These are phyloP conservation scores for Cyanodermella asteris DNA, from an alignment of 2,329 filamentous ascomycete species.

Conservation along the genomic window DNA sequence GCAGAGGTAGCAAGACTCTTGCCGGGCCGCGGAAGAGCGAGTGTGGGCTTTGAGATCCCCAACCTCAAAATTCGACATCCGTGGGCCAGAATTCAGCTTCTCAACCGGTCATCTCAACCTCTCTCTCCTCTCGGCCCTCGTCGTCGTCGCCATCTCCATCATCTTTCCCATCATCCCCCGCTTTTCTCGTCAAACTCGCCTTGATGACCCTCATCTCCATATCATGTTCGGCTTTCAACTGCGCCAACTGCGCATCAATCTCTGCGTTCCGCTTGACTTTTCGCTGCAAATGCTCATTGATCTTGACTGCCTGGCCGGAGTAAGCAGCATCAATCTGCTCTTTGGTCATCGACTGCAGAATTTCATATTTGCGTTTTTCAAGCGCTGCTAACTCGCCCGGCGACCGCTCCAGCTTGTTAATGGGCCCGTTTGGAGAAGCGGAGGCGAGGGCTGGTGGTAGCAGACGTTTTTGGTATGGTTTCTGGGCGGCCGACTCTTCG, in stretches of 20 bases:
- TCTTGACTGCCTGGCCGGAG: conserved; percentile 3
- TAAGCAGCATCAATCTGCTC: conserved; percentile 4
- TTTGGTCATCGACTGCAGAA: conserved; percentile 4
- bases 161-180: too few relatives aligned
- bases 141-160: too few relatives aligned
- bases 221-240: conserved; percentile 4
- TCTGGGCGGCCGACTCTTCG: not conserved
- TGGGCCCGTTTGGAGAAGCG: conserved; percentile 5
- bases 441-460: conserved; percentile 5
- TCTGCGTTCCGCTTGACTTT: conserved; percentile 1
- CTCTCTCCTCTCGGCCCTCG: too few relatives aligned
- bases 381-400: conserved; percentile 2
- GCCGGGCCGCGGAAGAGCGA: too few relatives aligned
- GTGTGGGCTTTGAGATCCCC: too few relatives aligned
- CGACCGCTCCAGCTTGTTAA: conserved; percentile 4
- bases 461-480: conserved; percentile 4
- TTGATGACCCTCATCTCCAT: conserved; percentile 6
- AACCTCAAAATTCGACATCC: too few relatives aligned
- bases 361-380: conserved; percentile 3
- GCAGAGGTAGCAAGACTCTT: too few relatives aligned
- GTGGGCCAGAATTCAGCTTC: too few relatives aligned
- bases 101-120: too few relatives aligned
- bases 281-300: conserved; percentile 3
- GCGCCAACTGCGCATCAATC: conserved; percentile 5
- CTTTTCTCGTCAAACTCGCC: too few relatives aligned